Conservation (phyloP, 2,329 filamentous ascomycete species). For the Hysterium pulicare region DNA sequence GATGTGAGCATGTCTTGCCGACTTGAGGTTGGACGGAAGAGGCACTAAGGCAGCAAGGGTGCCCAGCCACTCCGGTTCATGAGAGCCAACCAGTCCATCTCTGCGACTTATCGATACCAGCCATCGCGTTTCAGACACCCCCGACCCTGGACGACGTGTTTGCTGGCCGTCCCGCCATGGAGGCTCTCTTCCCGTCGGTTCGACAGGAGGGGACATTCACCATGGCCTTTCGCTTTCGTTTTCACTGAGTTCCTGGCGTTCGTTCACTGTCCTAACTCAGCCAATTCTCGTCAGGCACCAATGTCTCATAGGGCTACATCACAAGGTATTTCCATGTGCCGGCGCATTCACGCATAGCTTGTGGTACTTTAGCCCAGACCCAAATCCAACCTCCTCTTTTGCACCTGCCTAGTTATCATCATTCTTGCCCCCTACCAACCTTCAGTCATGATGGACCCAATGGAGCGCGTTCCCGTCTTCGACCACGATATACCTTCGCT, state of each 20-base stretch:
- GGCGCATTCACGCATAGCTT: slow-evolving; percentile 18
- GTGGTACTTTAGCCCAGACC: slow-evolving; percentile 19
- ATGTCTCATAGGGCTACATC: slow-evolving; percentile 27
- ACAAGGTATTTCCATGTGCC: slow-evolving; percentile 31
- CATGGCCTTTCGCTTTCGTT: no score
- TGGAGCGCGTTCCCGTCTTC: slow-evolving; percentile 34
- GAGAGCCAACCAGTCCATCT: slow-evolving; percentile 21
- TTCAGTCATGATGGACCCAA: slow-evolving; percentile 6
- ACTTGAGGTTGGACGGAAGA: no score
- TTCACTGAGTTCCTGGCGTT: no score
- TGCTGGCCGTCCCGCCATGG: slow-evolving; percentile 16
- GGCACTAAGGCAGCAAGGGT: slow-evolving; percentile 12
- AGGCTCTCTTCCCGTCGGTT: slow-evolving; percentile 9
- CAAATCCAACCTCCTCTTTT: slow-evolving; percentile 17
- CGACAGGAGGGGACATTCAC: slow-evolving; percentile 9
- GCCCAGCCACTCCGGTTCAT: slow-evolving; percentile 8
- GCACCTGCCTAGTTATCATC: slow-evolving; percentile 8
- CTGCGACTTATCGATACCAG: slow-evolving; percentile 18
- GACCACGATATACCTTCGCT: slow-evolving; percentile 38
- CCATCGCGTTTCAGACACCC: slow-evolving; percentile 30
- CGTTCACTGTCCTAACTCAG: no score
- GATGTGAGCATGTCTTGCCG: no score
- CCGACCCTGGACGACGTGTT: slow-evolving; percentile 19
- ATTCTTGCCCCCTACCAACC: background rate
- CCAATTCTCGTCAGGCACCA: slow-evolving; percentile 22